phyloP scores from a whole-genome alignment of 2,329 filamentous ascomycete genomes.

The Bretziella fagacearum region DNA sequence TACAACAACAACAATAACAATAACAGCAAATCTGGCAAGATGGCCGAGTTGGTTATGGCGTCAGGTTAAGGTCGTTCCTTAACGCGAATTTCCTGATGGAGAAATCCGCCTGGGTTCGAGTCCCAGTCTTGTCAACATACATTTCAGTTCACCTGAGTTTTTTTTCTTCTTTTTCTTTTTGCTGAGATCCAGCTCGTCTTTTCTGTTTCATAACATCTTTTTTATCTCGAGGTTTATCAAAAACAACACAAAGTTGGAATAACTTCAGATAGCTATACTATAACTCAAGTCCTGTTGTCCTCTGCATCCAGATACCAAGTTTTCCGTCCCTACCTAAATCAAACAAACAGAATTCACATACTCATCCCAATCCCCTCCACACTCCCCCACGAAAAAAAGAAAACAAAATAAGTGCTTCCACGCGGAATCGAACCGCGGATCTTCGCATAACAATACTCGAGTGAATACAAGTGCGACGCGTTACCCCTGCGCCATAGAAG shows the following conservation, averaged over 20 bases:
- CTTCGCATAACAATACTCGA: slow-evolving; percentile 14
- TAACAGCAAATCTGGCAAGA: slow-evolving; percentile 17
- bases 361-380: neutral
- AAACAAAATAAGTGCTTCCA: slow-evolving; percentile 12
- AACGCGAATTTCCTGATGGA: slow-evolving; percentile 13
- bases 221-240: too few relatives aligned
- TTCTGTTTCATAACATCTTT: too few relatives aligned
- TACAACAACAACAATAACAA: neutral
- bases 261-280: too few relatives aligned
- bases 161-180: slow-evolving; percentile 2
- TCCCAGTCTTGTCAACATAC: slow-evolving; percentile 12
- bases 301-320: too few relatives aligned
- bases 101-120: slow-evolving; percentile 14
- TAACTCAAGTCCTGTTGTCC: too few relatives aligned
- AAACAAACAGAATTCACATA: neutral
- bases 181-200: too few relatives aligned
- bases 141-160: neutral
- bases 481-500: slow-evolving; percentile 17
- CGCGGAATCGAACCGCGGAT: slow-evolving; percentile 16
- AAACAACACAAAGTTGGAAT: too few relatives aligned
- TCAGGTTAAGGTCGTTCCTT: slow-evolving; percentile 21
- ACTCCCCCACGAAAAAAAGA: neutral
- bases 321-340: too few relatives aligned
- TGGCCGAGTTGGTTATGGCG: slow-evolving; percentile 24
- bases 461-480: slow-evolving; percentile 16